Conservation (phyloP, 1,284 basidiomycete species). For the Vanrija pseudolonga region DNA sequence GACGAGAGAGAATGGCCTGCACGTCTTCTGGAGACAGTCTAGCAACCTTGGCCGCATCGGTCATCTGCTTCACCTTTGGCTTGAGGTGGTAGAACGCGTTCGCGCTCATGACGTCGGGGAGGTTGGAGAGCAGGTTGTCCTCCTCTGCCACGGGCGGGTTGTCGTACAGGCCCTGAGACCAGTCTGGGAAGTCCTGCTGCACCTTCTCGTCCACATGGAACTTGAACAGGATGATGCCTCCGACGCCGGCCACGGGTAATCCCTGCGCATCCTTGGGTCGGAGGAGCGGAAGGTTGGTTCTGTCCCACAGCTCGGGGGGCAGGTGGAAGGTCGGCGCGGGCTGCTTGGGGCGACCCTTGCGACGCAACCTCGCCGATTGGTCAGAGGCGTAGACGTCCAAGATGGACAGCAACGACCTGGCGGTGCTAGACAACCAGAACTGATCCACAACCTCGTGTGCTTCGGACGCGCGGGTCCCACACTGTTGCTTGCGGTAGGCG, state of each 20-base stretch:
- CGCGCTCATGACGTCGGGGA: conserved; percentile 34
- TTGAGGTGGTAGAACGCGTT: conserved; percentile 26
- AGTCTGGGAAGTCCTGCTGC: conserved; percentile 35
- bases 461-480: conserved; percentile 23
- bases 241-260: conserved; percentile 28
- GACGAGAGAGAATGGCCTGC: conserved; percentile 21
- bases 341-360: conserved; percentile 43
- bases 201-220: conserved; percentile 45
- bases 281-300: conserved; percentile 27
- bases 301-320: conserved; percentile 39
- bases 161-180: conserved; percentile 43
- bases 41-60: conserved; percentile 14
- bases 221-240: conserved; percentile 40
- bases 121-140: conserved; percentile 26
- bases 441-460: conserved; percentile 45
- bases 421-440: conserved; percentile 39
- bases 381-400: conserved; percentile 38
- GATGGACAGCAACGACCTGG: conserved; percentile 29
- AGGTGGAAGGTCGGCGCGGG: conserved; percentile 46
- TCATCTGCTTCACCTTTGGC: conserved; percentile 20
- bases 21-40: conserved; percentile 25
- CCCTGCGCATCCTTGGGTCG: conserved; percentile 37
- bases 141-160: conserved; percentile 41
- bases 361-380: conserved; percentile 23
- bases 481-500: conserved; percentile 37